Percentiles rank a stretch among this genome's conserved stretches.
Conservation (phyloP, 176 grass and related monocot genomes). For the Coix lacrymajobi region DNA sequence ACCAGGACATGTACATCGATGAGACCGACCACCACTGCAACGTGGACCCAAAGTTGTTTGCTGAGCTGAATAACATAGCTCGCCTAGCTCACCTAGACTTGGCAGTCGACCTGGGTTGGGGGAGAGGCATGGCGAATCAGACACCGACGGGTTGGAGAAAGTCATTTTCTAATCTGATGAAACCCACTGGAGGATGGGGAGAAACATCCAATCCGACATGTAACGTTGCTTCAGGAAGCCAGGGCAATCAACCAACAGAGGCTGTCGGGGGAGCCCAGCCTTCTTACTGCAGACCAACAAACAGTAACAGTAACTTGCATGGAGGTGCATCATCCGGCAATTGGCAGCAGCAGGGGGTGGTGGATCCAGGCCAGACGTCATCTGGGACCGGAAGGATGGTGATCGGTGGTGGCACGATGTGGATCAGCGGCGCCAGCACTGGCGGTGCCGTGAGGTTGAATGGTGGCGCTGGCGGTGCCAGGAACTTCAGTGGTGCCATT, state of each 20-base stretch:
- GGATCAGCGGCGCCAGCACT: background rate
- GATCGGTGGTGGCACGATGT: background rate
- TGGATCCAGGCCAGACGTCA: too few relatives aligned
- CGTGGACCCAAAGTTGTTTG: constrained; percentile 34
- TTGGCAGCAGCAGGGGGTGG: too few relatives aligned
- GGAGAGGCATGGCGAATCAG: background rate
- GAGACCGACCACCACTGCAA: constrained; percentile 19
- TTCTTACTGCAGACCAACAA: background rate
- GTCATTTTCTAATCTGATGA: background rate
- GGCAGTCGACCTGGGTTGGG: background rate
- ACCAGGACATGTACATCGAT: constrained; percentile 39
- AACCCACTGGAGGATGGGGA: background rate
- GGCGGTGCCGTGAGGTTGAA: too few relatives aligned
- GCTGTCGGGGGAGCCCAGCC: background rate
- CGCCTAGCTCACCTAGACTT: constrained; percentile 7
- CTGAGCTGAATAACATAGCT: constrained; percentile 27
- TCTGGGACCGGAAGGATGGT: too few relatives aligned
- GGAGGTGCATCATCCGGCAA: too few relatives aligned
- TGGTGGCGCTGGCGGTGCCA: too few relatives aligned
- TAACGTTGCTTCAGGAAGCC: background rate
- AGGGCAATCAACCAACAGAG: too few relatives aligned
- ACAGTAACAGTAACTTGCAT: too few relatives aligned
- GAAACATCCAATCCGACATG: background rate
- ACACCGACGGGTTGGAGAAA: background rate
- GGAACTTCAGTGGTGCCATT: too few relatives aligned